A percentile compares a stretch with the other conserved stretches of the same genome.
These are phyloP conservation scores for Botrytis fragariae DNA, from an alignment of 2,329 filamentous ascomycete species.

Conservation along the genomic window DNA sequence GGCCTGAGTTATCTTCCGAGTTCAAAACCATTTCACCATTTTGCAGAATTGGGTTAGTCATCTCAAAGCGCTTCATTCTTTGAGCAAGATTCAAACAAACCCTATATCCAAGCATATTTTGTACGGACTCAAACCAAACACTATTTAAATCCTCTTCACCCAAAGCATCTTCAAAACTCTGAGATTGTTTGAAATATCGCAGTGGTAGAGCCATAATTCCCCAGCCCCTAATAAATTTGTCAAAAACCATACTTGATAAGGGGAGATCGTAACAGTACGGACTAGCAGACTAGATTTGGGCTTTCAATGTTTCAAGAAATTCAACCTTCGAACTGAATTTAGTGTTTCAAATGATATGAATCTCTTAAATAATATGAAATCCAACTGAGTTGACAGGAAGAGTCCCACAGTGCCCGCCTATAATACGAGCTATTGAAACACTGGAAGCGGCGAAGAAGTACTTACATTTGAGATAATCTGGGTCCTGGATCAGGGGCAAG, in stretches of 20 bases:
- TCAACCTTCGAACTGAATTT: neutral
- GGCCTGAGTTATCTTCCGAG: neutral
- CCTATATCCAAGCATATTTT: neutral
- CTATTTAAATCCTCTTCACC: constrained; percentile 2
- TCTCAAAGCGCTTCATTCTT: neutral
- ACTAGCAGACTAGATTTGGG: neutral
- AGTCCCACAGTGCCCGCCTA: neutral
- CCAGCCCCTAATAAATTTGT: constrained; percentile 29
- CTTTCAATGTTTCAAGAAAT: neutral
- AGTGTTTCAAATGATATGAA: neutral
- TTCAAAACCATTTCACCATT: neutral
- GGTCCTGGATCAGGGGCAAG: neutral
- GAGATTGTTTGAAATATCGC: constrained; percentile 25
- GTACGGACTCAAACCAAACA: neutral
- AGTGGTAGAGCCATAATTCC: constrained; percentile 32
- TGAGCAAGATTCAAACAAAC: neutral
- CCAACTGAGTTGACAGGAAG: neutral
- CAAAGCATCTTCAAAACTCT: constrained; percentile 23
- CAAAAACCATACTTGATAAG: neutral
- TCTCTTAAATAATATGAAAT: neutral
- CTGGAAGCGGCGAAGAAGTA: neutral
- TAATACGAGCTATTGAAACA: neutral
- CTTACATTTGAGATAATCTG: constrained; percentile 10
- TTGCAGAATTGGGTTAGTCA: neutral
- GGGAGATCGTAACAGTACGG: neutral